Evolutionary conservation across 371 early-diverging fungal species (phyloP).

Genomic region (Coemansia sp.): DNA sequence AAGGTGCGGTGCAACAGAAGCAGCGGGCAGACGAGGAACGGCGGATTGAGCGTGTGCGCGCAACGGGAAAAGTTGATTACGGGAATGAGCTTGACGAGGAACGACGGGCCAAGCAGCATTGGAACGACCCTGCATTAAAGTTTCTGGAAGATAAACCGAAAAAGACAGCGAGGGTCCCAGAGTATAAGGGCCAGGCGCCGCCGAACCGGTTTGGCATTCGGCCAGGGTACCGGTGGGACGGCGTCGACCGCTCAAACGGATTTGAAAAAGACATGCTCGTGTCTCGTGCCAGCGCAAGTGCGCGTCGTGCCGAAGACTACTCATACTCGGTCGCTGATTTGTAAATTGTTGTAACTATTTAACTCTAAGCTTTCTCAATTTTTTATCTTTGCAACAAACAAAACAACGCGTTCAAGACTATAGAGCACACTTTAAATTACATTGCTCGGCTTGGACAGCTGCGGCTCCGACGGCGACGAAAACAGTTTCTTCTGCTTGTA

Average conservation of each 20-base stretch:
- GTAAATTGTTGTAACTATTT: slow-evolving; percentile 13
- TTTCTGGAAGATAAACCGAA: slow-evolving; percentile 21
- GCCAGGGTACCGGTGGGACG: slow-evolving; percentile 53
- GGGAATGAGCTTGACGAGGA: slow-evolving; percentile 16
- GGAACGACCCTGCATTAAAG: slow-evolving; percentile 43
- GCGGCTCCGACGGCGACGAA: slow-evolving; percentile 37
- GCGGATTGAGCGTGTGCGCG: slow-evolving; percentile 14
- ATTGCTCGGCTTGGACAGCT: slow-evolving; percentile 17
- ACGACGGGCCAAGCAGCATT: slow-evolving; percentile 20
- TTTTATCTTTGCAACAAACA: too few relatives aligned
- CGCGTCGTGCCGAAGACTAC: slow-evolving; percentile 19
- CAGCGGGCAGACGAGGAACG: slow-evolving; percentile 13
- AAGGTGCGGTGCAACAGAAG: slow-evolving; percentile 48
- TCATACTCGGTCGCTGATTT: slow-evolving; percentile 36
- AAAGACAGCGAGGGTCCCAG: slow-evolving; percentile 19
- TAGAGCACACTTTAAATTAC: neutral
- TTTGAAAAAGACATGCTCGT: slow-evolving; percentile 38
- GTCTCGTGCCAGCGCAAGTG: slow-evolving; percentile 17
- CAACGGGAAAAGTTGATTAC: neutral
- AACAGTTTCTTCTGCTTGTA: slow-evolving; percentile 24
- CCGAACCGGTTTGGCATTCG: slow-evolving; percentile 51
- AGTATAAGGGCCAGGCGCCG: slow-evolving; percentile 44
- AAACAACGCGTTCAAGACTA: too few relatives aligned
- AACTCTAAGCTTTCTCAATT: neutral
- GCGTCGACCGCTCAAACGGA: slow-evolving; percentile 52